A percentile compares a stretch with the other conserved stretches of the same genome.
Conservation (phyloP, 495 filamentous ascomycete genomes). For the Lindgomyces ingoldianus region DNA sequence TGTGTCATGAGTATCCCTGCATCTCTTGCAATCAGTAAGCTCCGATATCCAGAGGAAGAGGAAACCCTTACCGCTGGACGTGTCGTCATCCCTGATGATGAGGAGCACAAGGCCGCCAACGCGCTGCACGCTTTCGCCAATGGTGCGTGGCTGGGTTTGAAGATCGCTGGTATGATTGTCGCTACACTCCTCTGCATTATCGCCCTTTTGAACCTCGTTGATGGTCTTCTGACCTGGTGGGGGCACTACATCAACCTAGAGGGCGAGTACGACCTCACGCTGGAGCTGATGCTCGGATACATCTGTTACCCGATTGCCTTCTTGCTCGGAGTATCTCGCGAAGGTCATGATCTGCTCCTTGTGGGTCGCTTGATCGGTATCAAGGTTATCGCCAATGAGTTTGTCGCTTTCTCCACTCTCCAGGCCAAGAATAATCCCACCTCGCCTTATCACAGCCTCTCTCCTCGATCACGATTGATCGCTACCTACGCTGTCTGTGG, state of each 20-base stretch:
- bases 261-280: conserved; percentile 61
- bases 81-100: conserved; percentile 74
- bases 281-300: conserved; percentile 79
- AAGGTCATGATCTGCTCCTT: conserved; percentile 63
- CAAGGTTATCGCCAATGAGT: conserved; percentile 72
- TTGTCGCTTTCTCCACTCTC: conserved; percentile 53
- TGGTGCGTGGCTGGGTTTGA: conserved; percentile 81
- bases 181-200: conserved; percentile 82
- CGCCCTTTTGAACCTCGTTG: conserved; percentile 70
- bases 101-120: conserved; percentile 70
- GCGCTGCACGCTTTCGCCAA: conserved; percentile 82
- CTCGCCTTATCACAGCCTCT: conserved; percentile 56
- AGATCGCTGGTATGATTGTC: conserved; percentile 80
- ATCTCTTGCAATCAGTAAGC: conserved; percentile 80
- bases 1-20: conserved; percentile 93
- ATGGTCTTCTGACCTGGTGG: conserved; percentile 88
- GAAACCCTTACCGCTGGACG: conserved; percentile 77
- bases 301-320: conserved; percentile 82
- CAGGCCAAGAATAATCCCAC: conserved; percentile 41
- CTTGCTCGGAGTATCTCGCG: conserved; percentile 78
- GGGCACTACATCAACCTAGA: conserved; percentile 77
- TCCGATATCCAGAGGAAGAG: conserved; percentile 85
- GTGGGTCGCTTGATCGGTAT: conserved; percentile 79
- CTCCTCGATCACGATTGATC: conserved; percentile 69
- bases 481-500: conserved; percentile 69